Evolutionary conservation across 2,329 filamentous ascomycete genomes (phyloP).

Genomic region (Monosporascus ibericus): DNA sequence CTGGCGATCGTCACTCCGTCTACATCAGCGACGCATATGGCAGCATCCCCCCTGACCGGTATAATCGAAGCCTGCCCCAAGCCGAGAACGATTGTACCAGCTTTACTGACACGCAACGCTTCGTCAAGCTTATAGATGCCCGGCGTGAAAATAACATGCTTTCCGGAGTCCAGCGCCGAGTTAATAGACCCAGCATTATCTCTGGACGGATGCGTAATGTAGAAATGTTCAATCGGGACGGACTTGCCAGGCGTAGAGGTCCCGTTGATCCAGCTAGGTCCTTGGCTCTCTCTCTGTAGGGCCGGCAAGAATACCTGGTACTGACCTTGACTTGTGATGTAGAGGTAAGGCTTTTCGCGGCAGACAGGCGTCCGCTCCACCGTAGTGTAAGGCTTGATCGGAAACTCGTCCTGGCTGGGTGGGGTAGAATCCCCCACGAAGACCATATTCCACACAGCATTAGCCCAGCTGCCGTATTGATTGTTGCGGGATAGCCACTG

Average conservation of each 20-base stretch:
- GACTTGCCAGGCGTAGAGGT: constrained; percentile 20
- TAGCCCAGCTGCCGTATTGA: constrained; percentile 26
- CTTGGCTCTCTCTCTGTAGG: constrained; percentile 19
- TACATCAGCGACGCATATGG: constrained; percentile 21
- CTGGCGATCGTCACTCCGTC: constrained; percentile 26
- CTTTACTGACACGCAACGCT: constrained; percentile 16
- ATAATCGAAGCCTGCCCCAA: constrained; percentile 25
- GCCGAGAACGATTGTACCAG: constrained; percentile 24
- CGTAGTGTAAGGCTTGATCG: constrained; percentile 23
- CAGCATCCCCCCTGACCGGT: constrained; percentile 18
- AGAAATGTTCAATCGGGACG: constrained; percentile 22
- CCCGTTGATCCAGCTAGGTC: constrained; percentile 22
- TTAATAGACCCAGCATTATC: constrained; percentile 21
- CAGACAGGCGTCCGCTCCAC: constrained; percentile 22
- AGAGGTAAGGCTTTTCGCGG: constrained; percentile 27
- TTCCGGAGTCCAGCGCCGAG: constrained; percentile 19
- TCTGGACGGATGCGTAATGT: constrained; percentile 18
- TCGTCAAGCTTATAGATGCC: constrained; percentile 25
- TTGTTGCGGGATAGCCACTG: constrained; percentile 29
- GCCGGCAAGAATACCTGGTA: constrained; percentile 25
- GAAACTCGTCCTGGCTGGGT: constrained; percentile 22
- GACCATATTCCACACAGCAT: constrained; percentile 30
- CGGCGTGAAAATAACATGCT: constrained; percentile 25
- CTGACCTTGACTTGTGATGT: constrained; percentile 13
- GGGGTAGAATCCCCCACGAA: constrained; percentile 24